These are phyloP conservation scores for Cladorrhinum samala DNA, from an alignment of 495 filamentous ascomycete genomes.

Conservation along the genomic window DNA sequence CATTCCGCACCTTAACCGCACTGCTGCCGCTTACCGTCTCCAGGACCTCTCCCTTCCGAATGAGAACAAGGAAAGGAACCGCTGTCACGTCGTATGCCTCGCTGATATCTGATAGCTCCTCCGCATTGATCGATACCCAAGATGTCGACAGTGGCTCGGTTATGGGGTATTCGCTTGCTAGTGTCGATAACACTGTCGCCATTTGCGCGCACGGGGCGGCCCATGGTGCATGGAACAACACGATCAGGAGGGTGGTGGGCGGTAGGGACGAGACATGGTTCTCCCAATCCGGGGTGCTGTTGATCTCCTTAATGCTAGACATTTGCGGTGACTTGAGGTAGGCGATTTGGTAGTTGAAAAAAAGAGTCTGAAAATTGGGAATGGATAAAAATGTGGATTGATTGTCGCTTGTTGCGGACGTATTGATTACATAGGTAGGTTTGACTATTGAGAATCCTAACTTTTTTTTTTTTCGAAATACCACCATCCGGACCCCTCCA, in stretches of 20 bases:
- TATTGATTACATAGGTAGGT: no score
- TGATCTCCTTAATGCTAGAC: conserved; percentile 71
- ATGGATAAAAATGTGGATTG: no score
- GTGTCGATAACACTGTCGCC: conserved; percentile 74
- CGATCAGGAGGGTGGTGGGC: conserved; percentile 61
- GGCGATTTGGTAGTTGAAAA: no score
- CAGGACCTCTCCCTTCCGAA: conserved; percentile 61
- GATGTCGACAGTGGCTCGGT: conserved; percentile 58
- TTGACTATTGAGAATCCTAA: no score
- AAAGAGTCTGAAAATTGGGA: no score
- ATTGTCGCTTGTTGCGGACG: no score
- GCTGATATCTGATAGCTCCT: conserved; percentile 79
- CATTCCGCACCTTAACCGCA: conserved; percentile 68
- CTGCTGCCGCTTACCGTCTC: conserved; percentile 85
- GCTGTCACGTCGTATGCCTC: conserved; percentile 89
- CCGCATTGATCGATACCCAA: conserved; percentile 85
- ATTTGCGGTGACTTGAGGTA: conserved; percentile 24
- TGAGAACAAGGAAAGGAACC: conserved; percentile 83
- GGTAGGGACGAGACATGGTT: conserved; percentile 57
- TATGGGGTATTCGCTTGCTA: conserved; percentile 73
- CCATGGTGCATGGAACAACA: conserved; percentile 95
- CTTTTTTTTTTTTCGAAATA: no score
- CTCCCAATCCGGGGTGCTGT: conserved; percentile 60
- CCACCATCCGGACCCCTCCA: conserved; percentile 7
- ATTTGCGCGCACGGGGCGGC: conserved; percentile 94